phyloP scores from a whole-genome alignment of 805 yeast species.

The Pichia membranifaciens region DNA sequence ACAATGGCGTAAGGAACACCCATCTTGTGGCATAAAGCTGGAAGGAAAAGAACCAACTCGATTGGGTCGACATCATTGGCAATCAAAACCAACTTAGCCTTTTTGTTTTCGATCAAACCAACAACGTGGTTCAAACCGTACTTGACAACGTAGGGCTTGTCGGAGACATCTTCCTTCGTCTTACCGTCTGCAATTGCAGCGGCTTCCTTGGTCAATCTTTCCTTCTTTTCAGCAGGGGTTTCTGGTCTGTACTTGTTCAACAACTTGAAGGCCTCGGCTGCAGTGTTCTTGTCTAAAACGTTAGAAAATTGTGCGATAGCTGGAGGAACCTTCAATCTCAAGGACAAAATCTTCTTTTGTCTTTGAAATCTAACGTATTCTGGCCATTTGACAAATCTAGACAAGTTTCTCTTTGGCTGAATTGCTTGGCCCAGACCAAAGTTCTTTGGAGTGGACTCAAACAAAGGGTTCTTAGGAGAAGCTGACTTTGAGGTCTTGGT shows the following conservation, averaged over 20 bases:
- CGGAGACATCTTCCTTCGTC: slow-evolving; percentile 92
- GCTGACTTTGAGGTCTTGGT: slow-evolving; percentile 52
- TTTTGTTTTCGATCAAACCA: slow-evolving; percentile 94
- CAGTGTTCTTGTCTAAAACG: slow-evolving; percentile 98
- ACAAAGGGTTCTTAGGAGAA: slow-evolving; percentile 69
- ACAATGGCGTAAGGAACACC: slow-evolving; percentile 98
- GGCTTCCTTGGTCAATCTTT: slow-evolving; percentile 97
- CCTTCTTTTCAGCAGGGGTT: slow-evolving; percentile 96
- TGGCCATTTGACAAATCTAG: slow-evolving; percentile 99
- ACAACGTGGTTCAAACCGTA: slow-evolving; percentile 99
- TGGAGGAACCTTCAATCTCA: slow-evolving; percentile 99
- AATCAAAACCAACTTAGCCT: slow-evolving; percentile 93
- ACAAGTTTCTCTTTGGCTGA: slow-evolving; percentile 93
- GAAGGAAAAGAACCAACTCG: slow-evolving; percentile 94
- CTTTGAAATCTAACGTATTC: slow-evolving; percentile 97
- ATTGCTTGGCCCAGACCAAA: slow-evolving; percentile 95
- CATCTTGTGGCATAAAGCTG: slow-evolving; percentile 99
- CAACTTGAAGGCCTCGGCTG: slow-evolving; percentile 93
- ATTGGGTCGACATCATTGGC: slow-evolving; percentile 99
- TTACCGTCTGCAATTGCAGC: slow-evolving; percentile 98
- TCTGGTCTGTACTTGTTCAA: slow-evolving; percentile 99
- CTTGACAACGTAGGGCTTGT: slow-evolving; percentile 95
- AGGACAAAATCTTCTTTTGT: slow-evolving; percentile 91
- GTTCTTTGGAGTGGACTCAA: slow-evolving; percentile 85
- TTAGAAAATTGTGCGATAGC: slow-evolving; percentile 94